Base-by-base conservation (phyloP, 1,284 basidiomycete species). In the Ustilago tritici region DNA sequence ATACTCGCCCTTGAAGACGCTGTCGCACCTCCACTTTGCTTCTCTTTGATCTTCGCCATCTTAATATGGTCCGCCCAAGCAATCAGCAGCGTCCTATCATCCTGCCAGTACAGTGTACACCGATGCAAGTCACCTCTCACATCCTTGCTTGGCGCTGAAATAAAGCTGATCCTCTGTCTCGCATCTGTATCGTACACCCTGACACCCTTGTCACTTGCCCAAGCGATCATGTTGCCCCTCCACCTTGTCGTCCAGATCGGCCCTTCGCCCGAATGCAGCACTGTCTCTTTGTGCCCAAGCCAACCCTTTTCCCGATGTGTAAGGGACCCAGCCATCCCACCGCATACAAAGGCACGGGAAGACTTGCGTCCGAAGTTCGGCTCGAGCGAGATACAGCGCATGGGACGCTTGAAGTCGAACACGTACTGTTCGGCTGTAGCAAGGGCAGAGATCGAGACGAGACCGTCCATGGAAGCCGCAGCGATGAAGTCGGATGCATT, bases 141-240 rank as follows among this genome's bases (percentile, higher is more conserved):
- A 67, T 93, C 92, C 70, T 92, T 90, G 0, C 90, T 84, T 4
- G 93, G 92, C 47, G 95, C 89, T 84, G 95, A 92, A 69, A 99
- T 94, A 86, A 91, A 95, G 1, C 93, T 93, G 67, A 99, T 93
- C 7, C 93, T 91, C 46, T 92, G 91, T 77, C 92, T 91, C 0
- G 93, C 92, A 3, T 88, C 88, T 0, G 91, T 92, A 85, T 99
- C 95, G 84, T 95, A 96, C 57, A 99, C 92, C 84, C 95, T 95
- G 62, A 99, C 93, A 23, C 97, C 97, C 92, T 92, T 84, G 86
- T 99, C 97, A 81, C 95, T 97, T 1, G 96, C 95, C 97, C 97
- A 99, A 0, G 95, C 95, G 69, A 98, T 94, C 34, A 98, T 89
- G 62, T 90, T 90, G 2, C 91, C 92, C 78, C 91, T 89, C 97